Evolutionary conservation across 305 asterid genomes (phyloP), one percentile per base, ranked within the genome.

Genomic region (Plantago coronopus): DNA sequence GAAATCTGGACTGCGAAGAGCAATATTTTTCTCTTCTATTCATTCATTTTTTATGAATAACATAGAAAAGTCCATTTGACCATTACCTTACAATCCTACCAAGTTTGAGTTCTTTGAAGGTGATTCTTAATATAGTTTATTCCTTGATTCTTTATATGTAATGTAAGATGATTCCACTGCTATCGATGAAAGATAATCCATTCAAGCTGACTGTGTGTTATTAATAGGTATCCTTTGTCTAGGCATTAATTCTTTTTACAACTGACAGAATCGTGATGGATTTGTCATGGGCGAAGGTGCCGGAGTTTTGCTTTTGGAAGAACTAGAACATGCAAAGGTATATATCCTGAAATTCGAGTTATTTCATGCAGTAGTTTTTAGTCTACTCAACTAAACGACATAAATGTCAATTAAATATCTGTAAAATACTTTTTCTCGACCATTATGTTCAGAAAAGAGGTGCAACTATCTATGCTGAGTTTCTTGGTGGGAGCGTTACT

Each of bases 211-310:
- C 17, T 46, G 54, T 21, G 29, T 62, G 46, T 48, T 54, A 38
- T 51, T 45, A 34, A 17, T 45, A 21, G 62, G 55, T 48, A 56
- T 54, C 66, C 59, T 34, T 57, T 57, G n/a, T 25, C 54, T 50
- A 19, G 56, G 53, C 68, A 61, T 71, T 77, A 48, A 7, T 34
- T 34, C 51, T 1, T 47, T 51, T 43, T 62, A 16, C 61, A 9
- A 62, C 74, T 60, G 59, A 72, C 89, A 89, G 97, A 76, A 71
- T 78, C 97, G 97, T 38, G 97, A 89, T 76, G 97, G 95, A 62
- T 89, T 89, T 79, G 97, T 89, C 44, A 84, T 89, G 95, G 97
- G 97, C 61, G 97, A 89, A 87, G 97, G 97, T 47, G 84, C 95
- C 70, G 95, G 95, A 65, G 97, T 89, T 56, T 78, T 89, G 81